phyloP scores from a whole-genome alignment of 2,329 filamentous ascomycete genomes.

The Hymenoscyphus linearis region DNA sequence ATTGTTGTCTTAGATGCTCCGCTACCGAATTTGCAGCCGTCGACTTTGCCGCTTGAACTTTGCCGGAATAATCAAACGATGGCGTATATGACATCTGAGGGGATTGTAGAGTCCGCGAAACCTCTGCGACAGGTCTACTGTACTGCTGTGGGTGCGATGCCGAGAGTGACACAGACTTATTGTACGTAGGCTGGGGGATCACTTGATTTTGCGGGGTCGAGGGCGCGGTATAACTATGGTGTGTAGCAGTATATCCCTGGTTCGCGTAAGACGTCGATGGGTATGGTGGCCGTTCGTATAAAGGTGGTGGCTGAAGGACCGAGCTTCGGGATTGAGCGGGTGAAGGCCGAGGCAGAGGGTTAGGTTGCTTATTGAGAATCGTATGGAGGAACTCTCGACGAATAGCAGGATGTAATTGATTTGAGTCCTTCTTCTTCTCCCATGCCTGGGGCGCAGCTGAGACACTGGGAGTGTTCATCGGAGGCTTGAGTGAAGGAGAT shows the following conservation, averaged over 20 bases:
- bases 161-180: constrained; percentile 1
- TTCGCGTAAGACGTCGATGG: constrained; percentile 6
- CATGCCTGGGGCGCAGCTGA: constrained; percentile 14
- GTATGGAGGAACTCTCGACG: constrained; percentile 29
- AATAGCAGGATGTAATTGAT: constrained; percentile 36
- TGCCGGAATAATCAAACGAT: background rate
- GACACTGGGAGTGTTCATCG: constrained; percentile 7
- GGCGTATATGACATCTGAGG: background rate
- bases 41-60: background rate
- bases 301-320: constrained; percentile 19
- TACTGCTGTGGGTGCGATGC: constrained; percentile 10
- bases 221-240: background rate
- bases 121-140: background rate
- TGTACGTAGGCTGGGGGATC: background rate
- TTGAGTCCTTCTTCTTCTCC: constrained; percentile 26
- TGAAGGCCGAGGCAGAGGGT: constrained; percentile 13
- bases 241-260: background rate
- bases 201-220: background rate
- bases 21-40: background rate
- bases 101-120: background rate
- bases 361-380: constrained; percentile 24
- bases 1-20: background rate
- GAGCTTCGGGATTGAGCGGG: constrained; percentile 12
- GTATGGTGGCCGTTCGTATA: constrained; percentile 19
- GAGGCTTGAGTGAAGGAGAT: constrained; percentile 11